These are phyloP conservation scores for Loxodes magnus DNA, from an alignment of 73 alveolate genomes.

Conservation along the genomic window DNA sequence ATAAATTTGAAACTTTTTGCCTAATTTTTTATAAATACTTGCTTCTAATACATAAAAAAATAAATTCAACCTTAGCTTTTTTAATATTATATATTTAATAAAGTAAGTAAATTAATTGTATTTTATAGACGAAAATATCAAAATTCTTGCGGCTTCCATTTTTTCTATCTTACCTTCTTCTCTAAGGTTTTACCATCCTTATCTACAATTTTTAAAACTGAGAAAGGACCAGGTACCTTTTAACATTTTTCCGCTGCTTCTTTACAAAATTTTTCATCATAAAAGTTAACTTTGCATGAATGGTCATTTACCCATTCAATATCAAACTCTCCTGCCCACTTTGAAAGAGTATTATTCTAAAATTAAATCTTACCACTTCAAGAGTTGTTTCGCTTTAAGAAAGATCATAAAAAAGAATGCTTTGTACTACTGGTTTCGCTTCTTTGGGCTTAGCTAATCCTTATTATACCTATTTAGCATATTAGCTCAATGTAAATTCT, in stretches of 20 bases:
- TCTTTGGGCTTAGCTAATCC: slow-evolving; percentile 2
- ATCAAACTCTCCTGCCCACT: slow-evolving; percentile 1
- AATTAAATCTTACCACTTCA: no score
- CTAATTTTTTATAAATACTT: no score
- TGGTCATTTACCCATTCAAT: slow-evolving; percentile 13
- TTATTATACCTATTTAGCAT: not conserved
- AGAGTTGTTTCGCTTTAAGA: slow-evolving; percentile 1
- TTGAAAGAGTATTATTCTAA: not conserved
- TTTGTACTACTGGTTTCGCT: not conserved
- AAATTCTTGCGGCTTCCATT: no score
- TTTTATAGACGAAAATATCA: no score
- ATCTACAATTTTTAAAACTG: slow-evolving; percentile 5
- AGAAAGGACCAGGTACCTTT: slow-evolving; percentile 9
- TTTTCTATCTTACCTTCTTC: no score
- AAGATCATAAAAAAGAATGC: slow-evolving; percentile 2
- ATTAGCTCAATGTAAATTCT: not conserved
- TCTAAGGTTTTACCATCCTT: no score
- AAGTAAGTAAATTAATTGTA: no score
- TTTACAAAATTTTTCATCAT: not conserved
- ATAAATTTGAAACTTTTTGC: no score
- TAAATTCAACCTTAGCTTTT: no score
- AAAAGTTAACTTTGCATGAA: slow-evolving; percentile 4
- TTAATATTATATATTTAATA: no score
- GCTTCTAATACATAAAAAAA: no score
- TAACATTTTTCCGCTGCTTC: slow-evolving; percentile 3